A percentile compares a stretch with the other conserved stretches of the same genome.
These are phyloP conservation scores for Citrus sinensis DNA, from an alignment of 345 rosid genomes.

Conservation along the genomic window DNA sequence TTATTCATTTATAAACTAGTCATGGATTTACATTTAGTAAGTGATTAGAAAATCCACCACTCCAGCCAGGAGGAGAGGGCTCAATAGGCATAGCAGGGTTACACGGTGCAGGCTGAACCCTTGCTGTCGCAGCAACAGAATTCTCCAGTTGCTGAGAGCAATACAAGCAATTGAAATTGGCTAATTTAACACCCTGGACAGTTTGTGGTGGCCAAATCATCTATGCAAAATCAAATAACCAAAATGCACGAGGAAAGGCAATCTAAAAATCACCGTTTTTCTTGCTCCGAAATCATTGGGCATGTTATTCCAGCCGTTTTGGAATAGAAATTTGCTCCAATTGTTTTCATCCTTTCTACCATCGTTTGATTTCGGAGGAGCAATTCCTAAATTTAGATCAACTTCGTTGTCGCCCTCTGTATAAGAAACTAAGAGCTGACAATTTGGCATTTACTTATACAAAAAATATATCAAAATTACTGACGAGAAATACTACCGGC, in stretches of 20 bases:
- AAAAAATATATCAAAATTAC: not conserved
- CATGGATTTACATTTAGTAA: not conserved
- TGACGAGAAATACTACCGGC: constrained; percentile 25
- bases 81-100: constrained; percentile 27
- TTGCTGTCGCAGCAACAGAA: constrained; percentile 23
- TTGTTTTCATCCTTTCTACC: constrained; percentile 19
- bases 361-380: constrained; percentile 31
- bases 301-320: constrained; percentile 13
- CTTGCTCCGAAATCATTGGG: constrained; percentile 20
- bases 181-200: not conserved
- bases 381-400: constrained; percentile 62
- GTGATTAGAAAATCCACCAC: constrained; percentile 21
- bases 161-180: not conserved
- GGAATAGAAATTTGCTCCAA: constrained; percentile 9
- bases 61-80: constrained; percentile 28
- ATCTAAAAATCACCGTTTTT: constrained; percentile 18
- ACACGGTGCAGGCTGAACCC: constrained; percentile 19
- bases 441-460: not conserved
- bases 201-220: not conserved
- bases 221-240: not conserved
- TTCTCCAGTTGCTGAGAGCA: constrained; percentile 24
- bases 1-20: not conserved
- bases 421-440: constrained; percentile 5
- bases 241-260: not conserved
- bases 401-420: constrained; percentile 38